phyloP scores from a whole-genome alignment of 1,284 basidiomycete species.

The Trametes sp. region DNA sequence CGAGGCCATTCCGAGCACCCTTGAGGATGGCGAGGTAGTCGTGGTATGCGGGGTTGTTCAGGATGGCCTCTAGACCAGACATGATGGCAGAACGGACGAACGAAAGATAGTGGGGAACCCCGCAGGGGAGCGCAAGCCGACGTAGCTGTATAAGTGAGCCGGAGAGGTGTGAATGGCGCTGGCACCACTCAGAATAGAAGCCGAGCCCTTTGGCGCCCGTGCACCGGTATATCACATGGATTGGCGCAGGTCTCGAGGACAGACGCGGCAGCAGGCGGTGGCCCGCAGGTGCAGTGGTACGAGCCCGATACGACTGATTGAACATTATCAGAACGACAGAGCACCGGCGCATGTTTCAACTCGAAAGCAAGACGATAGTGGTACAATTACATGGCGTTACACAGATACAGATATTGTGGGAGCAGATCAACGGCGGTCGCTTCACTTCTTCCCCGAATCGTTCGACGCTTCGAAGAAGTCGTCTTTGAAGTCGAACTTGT shows the following conservation, averaged over 20 bases:
- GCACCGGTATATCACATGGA: constrained; percentile 18
- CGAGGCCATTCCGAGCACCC: constrained; percentile 94
- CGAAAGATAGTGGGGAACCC: constrained; percentile 2
- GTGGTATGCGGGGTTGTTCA: constrained; percentile 81
- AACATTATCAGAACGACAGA: not conserved
- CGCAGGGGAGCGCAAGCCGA: constrained; percentile 8
- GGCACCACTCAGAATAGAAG: constrained; percentile 16
- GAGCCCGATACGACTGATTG: not conserved
- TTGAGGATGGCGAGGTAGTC: constrained; percentile 93
- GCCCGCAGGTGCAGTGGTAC: not conserved
- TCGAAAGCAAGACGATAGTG: not conserved
- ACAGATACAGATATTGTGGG: constrained; percentile 2
- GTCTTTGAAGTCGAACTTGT: constrained; percentile 52
- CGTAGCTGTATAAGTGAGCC: constrained; percentile 19
- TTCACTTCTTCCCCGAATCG: constrained; percentile 23
- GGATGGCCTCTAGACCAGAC: constrained; percentile 46
- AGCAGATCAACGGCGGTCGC: not conserved
- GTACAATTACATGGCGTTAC: not conserved
- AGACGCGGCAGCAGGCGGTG: not conserved
- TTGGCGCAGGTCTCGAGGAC: not conserved
- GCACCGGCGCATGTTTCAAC: not conserved
- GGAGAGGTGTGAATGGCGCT: constrained; percentile 10
- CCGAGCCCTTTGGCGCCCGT: constrained; percentile 17
- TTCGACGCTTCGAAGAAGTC: constrained; percentile 42
- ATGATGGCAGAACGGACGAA: constrained; percentile 19